Conservation (phyloP, 2,329 filamentous ascomycete species). For the Ceratocystis ficicola region DNA sequence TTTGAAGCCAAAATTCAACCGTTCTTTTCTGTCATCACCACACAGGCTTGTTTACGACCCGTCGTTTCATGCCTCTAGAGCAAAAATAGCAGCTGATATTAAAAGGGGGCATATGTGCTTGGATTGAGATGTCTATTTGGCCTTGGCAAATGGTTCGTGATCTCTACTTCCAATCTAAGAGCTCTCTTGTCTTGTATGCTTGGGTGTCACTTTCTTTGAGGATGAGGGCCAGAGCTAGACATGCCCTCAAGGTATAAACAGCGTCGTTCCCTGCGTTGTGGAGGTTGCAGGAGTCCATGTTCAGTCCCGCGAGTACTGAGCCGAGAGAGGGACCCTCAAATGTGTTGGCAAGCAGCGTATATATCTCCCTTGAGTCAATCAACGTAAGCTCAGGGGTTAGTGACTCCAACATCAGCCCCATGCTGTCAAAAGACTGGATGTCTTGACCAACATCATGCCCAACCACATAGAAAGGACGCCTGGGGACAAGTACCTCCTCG, state of each 20-base stretch:
- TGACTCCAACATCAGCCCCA: constrained; percentile 51
- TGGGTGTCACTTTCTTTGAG: neutral
- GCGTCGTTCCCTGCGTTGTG: constrained; percentile 88
- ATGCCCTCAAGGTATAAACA: constrained; percentile 60
- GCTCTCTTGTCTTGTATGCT: neutral
- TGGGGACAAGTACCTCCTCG: neutral
- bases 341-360: constrained; percentile 48
- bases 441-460: constrained; percentile 64
- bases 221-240: constrained; percentile 39
- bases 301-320: constrained; percentile 50
- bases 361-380: constrained; percentile 63
- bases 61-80: too few relatives aligned
- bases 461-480: constrained; percentile 39
- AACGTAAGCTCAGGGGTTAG: constrained; percentile 38
- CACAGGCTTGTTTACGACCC: too few relatives aligned
- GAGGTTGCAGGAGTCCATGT: constrained; percentile 50
- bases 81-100: too few relatives aligned
- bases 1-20: too few relatives aligned
- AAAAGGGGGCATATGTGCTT: too few relatives aligned
- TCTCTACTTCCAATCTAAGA: neutral
- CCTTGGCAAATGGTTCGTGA: too few relatives aligned
- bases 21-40: too few relatives aligned
- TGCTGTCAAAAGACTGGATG: constrained; percentile 49
- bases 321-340: constrained; percentile 44
- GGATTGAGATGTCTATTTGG: too few relatives aligned